Conservation (phyloP, 768 basidiomycete genomes). For the Auricularia sp. region DNA sequence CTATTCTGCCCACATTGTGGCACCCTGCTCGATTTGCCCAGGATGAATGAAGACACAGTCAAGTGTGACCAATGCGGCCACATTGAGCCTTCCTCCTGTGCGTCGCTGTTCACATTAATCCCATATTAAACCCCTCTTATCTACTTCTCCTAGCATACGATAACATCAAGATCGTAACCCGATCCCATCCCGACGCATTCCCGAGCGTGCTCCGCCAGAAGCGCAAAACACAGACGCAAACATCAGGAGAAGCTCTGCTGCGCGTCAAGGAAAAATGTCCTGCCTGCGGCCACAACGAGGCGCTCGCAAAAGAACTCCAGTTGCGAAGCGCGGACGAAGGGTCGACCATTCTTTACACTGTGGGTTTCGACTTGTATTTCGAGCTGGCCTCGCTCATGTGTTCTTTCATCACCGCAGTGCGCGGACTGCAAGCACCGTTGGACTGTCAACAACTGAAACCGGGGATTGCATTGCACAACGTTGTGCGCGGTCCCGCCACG, state of each 20-base stretch:
- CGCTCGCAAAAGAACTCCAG: constrained; percentile 81
- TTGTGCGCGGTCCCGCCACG: too few species aligned
- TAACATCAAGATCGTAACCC: constrained; percentile 79
- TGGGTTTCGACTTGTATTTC: too few species aligned
- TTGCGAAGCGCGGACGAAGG: constrained; percentile 90
- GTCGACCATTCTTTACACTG: constrained; percentile 59
- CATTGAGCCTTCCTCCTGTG: constrained; percentile 81
- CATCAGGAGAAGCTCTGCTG: constrained; percentile 56
- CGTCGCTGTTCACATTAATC: constrained; percentile 22
- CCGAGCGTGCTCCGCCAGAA: constrained; percentile 82
- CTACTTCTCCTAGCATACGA: constrained; percentile 64
- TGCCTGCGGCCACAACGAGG: constrained; percentile 71
- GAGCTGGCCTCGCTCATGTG: too few species aligned
- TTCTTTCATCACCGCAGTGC: too few species aligned
- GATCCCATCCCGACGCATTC: constrained; percentile 89
- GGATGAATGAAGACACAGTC: constrained; percentile 62
- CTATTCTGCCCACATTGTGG: constrained; percentile 93
- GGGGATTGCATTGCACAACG: too few species aligned
- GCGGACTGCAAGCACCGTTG: too few species aligned
- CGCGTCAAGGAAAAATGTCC: constrained; percentile 81
- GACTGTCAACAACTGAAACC: too few species aligned
- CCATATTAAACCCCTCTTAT: not conserved
- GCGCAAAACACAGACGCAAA: constrained; percentile 79
- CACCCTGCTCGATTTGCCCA: constrained; percentile 75
- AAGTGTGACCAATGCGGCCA: constrained; percentile 83